Evolutionary conservation across 1,139 yeast species (phyloP), one percentile per base, ranked within the genome.

Genomic region (Eremothecium cymbalariae): DNA sequence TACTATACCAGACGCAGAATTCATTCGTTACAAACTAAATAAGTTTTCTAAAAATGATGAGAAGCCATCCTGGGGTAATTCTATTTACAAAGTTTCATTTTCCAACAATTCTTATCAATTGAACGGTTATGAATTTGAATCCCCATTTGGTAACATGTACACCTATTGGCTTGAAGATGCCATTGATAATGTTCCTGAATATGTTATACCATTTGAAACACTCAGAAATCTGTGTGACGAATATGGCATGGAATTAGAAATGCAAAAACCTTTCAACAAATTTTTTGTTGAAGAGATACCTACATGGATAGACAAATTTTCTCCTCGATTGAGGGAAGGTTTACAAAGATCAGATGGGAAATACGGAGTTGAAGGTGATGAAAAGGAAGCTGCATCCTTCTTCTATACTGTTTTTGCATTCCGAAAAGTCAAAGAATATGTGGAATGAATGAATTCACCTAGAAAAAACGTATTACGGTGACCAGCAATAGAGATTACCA

Each of bases 141-240:
- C 79, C 1, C 84, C 94, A 0, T 88, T 67, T 55, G 98, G 98
- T 0, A 83, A 86, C 57, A 69, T 74, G 49, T 90, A 90, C 57
- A 74, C 73, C 34, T 90, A 84, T 55, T 84, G 69, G 62, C 64
- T 90, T 41, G 77, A 78, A 46, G 98, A 90, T 61, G 98, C 99
- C 0, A 93, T 90, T 32, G 96, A 85, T 44, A 79, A 90, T 51
- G 96, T 90, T 6, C 97, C 97, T 0, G 99, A 90, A 54, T 90
- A 83, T 53, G 93, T 90, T n/a, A 96, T 90, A 4, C 98, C 97
- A 0, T 86, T 90, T 61, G 96, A 90, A 50, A 74, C 81, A 0
- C 72, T 90, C 40, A 68, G 94, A 55, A 73, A 79, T 40, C 62
- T 86, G 33, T 93, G 95, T 32, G 88, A 80, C 54, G 94, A 85